phyloP scores from a whole-genome alignment of 257 asterid species.

The Leptodermis oblonga region DNA sequence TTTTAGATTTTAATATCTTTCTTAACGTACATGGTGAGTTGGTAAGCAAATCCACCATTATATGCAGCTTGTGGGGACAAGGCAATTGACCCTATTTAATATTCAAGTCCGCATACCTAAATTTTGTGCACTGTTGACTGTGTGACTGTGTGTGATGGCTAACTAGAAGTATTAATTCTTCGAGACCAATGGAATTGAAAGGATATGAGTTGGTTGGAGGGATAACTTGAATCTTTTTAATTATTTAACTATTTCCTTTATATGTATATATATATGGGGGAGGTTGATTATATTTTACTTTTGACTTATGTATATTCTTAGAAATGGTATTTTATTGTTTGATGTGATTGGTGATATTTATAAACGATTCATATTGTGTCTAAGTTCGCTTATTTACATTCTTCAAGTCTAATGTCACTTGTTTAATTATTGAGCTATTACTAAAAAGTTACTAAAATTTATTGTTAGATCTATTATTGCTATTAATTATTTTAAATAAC shows the following conservation, averaged over 20 bases:
- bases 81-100: not conserved
- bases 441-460: too few species aligned
- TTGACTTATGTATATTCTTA: slow-evolving; percentile 10
- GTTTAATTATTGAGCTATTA: too few species aligned
- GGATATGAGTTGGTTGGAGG: not conserved
- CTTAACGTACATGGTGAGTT: slow-evolving; percentile 1
- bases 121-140: slow-evolving; percentile 2
- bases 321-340: not conserved
- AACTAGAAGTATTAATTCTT: not conserved
- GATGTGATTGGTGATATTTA: too few species aligned
- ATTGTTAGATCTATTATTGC: too few species aligned
- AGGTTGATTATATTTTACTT: not conserved
- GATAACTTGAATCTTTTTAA: too few species aligned
- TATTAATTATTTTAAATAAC: too few species aligned
- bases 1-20: not conserved
- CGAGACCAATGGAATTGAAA: not conserved
- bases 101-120: not conserved
- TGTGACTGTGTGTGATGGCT: not conserved
- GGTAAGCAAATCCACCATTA: slow-evolving; percentile 8
- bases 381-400: too few species aligned
- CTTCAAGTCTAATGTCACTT: too few species aligned
- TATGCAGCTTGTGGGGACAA: slow-evolving; percentile 8
- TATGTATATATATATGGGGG: too few species aligned
- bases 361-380: too few species aligned
- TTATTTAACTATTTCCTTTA: too few species aligned